Evolutionary conservation across 1,139 yeast species (phyloP).

Genomic region (Citeromyces siamensis): DNA sequence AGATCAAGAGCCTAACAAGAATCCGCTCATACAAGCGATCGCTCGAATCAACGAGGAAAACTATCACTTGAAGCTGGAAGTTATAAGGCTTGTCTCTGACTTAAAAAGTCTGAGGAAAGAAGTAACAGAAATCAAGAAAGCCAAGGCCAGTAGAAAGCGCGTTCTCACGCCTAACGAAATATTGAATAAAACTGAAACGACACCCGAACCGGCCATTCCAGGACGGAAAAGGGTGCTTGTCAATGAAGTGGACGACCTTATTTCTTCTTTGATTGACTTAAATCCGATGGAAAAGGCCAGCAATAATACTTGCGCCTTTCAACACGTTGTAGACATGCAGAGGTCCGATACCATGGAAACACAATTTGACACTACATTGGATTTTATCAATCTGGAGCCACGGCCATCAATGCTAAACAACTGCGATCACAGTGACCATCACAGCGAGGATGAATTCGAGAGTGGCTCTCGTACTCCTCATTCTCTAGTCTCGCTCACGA

Average conservation of each 20-base stretch:
- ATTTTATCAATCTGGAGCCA: conserved; percentile 2
- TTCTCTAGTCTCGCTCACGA: conserved; percentile 14
- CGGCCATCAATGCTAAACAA: not conserved
- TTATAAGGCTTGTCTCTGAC: conserved; percentile 20
- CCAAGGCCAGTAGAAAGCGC: conserved; percentile 2
- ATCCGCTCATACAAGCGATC: conserved; percentile 20
- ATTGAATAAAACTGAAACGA: not conserved
- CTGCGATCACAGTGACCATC: conserved; percentile 2
- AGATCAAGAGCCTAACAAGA: conserved; percentile 6
- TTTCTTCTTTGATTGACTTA: conserved; percentile 18
- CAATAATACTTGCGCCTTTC: conserved; percentile 5
- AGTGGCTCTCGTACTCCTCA: conserved; percentile 14
- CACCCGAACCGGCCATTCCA: not conserved
- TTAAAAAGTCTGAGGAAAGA: conserved; percentile 16
- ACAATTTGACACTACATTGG: not conserved
- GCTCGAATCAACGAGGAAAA: conserved; percentile 21
- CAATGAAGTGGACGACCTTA: conserved; percentile 19
- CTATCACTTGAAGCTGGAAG: conserved; percentile 20
- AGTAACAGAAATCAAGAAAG: conserved; percentile 2
- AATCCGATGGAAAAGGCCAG: conserved; percentile 14
- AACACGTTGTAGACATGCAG: conserved; percentile 3
- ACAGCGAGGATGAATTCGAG: conserved; percentile 3
- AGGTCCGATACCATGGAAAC: not conserved
- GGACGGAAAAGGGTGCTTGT: conserved; percentile 9
- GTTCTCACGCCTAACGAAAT: conserved; percentile 5